Percentiles rank a stretch among this genome's conserved stretches.
phyloP scores from a whole-genome alignment of 176 grass and related monocot genomes.

The Thinopyrum elongatum region DNA sequence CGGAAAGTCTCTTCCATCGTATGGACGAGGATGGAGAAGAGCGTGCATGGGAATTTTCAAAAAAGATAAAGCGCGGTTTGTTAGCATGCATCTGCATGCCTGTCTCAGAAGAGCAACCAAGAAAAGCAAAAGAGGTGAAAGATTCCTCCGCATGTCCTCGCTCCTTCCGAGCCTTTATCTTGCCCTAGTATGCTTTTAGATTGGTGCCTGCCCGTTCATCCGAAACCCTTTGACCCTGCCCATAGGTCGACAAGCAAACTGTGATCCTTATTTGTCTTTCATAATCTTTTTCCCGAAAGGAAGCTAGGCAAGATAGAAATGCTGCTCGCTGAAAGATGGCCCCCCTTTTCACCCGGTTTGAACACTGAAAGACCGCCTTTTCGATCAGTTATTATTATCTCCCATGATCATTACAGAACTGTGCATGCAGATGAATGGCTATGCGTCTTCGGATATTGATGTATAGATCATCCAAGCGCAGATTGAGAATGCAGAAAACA shows the following conservation, averaged over 20 bases:
- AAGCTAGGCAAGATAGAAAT: background rate
- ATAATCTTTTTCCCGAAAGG: background rate
- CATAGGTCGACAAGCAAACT: background rate
- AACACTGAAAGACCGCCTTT: background rate
- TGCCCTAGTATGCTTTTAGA: conserved; percentile 19
- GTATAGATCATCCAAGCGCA: background rate
- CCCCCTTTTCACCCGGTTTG: background rate
- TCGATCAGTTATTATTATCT: background rate
- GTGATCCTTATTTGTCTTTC: background rate
- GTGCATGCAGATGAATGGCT: background rate
- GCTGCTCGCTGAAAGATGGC: background rate
- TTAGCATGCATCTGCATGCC: conserved; percentile 27
- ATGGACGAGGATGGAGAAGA: background rate
- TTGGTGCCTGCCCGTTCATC: background rate
- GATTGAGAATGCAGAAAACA: background rate
- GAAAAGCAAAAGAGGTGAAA: conserved; percentile 51
- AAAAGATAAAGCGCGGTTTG: conserved; percentile 54
- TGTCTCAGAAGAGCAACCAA: background rate
- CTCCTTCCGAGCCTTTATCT: conserved; percentile 1
- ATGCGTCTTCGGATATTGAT: background rate
- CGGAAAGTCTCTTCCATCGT: conserved; percentile 31
- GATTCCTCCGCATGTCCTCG: conserved; percentile 40
- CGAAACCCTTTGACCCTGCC: background rate
- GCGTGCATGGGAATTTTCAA: conserved; percentile 58
- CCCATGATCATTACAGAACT: background rate